These are phyloP conservation scores for Cytospora chrysosperma DNA, from an alignment of 2,329 filamentous ascomycete genomes.

Conservation along the genomic window DNA sequence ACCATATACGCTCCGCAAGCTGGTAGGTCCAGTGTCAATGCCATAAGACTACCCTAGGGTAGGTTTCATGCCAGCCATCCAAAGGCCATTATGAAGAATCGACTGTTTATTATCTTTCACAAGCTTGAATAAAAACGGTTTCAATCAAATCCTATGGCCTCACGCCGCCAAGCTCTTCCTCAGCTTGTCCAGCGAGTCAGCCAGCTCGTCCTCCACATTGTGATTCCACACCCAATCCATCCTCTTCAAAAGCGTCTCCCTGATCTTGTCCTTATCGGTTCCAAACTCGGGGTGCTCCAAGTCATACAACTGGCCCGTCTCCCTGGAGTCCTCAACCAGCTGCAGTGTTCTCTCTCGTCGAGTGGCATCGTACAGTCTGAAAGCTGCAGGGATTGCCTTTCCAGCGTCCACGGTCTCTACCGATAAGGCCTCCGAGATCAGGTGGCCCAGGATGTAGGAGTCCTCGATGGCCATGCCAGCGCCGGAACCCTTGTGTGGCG, in stretches of 20 bases:
- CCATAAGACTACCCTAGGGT: no score
- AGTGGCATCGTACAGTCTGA: constrained; percentile 40
- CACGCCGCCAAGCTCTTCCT: constrained; percentile 10
- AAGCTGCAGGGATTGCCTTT: constrained; percentile 47
- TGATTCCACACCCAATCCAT: constrained; percentile 24
- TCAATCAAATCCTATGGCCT: not conserved
- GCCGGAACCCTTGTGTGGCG: constrained; percentile 29
- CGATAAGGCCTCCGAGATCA: constrained; percentile 23
- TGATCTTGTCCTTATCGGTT: constrained; percentile 19
- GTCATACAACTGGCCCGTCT: constrained; percentile 45
- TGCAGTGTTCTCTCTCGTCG: constrained; percentile 49
- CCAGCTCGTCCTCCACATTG: constrained; percentile 17
- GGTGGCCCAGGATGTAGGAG: constrained; percentile 23
- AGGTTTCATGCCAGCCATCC: no score
- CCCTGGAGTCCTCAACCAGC: constrained; percentile 49
- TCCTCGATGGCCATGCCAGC: constrained; percentile 29
- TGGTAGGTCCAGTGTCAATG: no score
- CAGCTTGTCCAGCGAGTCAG: constrained; percentile 6
- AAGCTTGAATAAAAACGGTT: no score
- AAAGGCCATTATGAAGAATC: no score
- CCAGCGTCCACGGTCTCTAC: constrained; percentile 27
- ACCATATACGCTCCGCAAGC: no score
- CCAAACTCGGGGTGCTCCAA: constrained; percentile 19
- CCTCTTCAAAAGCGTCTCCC: constrained; percentile 20
- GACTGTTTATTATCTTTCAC: no score